A percentile compares a stretch with the other conserved stretches of the same genome.
phyloP scores from a whole-genome alignment of 768 basidiomycete genomes.

The Pleurotus eryngii region DNA sequence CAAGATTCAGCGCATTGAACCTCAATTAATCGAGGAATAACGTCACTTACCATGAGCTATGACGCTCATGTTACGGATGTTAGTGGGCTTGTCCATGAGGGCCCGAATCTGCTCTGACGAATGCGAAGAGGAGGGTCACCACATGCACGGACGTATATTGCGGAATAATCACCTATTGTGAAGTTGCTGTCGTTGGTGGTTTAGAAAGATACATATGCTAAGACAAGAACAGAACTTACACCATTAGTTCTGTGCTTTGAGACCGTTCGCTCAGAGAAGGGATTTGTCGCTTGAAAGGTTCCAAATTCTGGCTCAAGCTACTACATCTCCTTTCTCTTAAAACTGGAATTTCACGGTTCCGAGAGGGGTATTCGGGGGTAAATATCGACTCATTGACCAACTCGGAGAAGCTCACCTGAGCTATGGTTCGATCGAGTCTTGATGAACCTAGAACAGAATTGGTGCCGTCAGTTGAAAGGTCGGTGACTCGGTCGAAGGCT shows the following conservation, averaged over 20 bases:
- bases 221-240: conserved; percentile 51
- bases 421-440: no score
- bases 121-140: conserved; percentile 8
- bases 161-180: conserved; percentile 66
- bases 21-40: not conserved
- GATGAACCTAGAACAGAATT: no score
- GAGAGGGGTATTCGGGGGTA: no score
- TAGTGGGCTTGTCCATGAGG: conserved; percentile 88
- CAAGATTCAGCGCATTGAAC: no score
- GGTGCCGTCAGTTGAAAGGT: no score
- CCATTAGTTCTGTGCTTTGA: conserved; percentile 66
- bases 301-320: no score
- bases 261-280: conserved; percentile 1
- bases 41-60: conserved; percentile 72
- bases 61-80: conserved; percentile 95
- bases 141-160: not conserved
- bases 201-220: conserved; percentile 25
- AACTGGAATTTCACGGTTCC: no score
- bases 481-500: no score
- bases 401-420: no score
- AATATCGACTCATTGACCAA: no score
- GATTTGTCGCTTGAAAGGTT: no score
- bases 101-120: conserved; percentile 75
- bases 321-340: no score
- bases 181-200: conserved; percentile 63